These are phyloP conservation scores for Candida maesae DNA, from an alignment of 805 yeast species.

Conservation along the genomic window DNA sequence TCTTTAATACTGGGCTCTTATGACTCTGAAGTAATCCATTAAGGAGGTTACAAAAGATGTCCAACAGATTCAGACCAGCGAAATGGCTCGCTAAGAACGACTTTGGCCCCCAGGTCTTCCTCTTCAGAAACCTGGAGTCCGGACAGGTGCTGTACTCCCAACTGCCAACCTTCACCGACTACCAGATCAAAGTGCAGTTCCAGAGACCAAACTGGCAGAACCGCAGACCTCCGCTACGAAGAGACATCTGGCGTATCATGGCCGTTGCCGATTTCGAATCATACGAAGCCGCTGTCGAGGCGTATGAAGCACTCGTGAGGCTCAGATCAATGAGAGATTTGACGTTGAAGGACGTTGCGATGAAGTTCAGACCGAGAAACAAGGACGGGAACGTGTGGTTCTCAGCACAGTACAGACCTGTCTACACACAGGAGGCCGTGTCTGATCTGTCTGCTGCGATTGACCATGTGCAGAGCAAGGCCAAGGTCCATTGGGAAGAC, in stretches of 20 bases:
- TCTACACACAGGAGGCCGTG: conserved; percentile 86
- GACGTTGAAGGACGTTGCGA: conserved; percentile 54
- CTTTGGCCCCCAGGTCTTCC: conserved; percentile 77
- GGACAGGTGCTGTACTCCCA: conserved; percentile 92
- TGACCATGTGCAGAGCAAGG: conserved; percentile 48
- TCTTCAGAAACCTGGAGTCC: conserved; percentile 79
- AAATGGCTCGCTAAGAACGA: conserved; percentile 55
- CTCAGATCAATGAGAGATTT: conserved; percentile 73
- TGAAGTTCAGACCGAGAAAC: conserved; percentile 65
- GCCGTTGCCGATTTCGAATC: conserved; percentile 68
- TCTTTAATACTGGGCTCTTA: no score
- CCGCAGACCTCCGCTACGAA: conserved; percentile 71
- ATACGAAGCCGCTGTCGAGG: conserved; percentile 63
- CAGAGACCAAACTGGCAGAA: conserved; percentile 88
- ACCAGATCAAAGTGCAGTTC: conserved; percentile 53
- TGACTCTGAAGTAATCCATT: no score
- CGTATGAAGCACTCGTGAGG: conserved; percentile 70
- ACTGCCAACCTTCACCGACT: conserved; percentile 55
- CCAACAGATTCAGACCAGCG: conserved; percentile 47
- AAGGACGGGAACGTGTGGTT: conserved; percentile 81
- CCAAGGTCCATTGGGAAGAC: conserved; percentile 74
- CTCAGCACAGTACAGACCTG: conserved; percentile 84
- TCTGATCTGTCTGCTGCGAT: conserved; percentile 72
- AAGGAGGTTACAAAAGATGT: conserved; percentile 7
- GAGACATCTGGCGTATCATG: conserved; percentile 89